Evolutionary conservation across 768 basidiomycete genomes (phyloP).

Genomic region (Lepiota subincarnata): DNA sequence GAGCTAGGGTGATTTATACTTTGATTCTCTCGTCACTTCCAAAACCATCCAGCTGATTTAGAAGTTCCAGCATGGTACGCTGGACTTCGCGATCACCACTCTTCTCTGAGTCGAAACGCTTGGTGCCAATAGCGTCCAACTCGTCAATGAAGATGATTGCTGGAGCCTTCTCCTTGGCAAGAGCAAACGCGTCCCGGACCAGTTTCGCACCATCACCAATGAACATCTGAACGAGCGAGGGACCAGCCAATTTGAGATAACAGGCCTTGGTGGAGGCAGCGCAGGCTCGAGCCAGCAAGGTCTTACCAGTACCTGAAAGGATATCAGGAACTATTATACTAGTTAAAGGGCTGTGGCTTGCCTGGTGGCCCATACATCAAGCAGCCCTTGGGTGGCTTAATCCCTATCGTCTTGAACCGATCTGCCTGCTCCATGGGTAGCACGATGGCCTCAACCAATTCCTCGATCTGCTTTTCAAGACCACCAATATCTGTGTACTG

Average conservation of each 20-base stretch:
- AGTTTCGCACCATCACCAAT: constrained; percentile 99
- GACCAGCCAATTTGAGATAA: constrained; percentile 96
- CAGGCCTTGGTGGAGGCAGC: constrained; percentile 98
- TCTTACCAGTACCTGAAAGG: constrained; percentile 83
- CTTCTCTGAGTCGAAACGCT: constrained; percentile 98
- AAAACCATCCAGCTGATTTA: constrained; percentile 98
- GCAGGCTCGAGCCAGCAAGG: constrained; percentile 94
- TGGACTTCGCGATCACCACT: constrained; percentile 99
- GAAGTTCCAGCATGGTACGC: constrained; percentile 97
- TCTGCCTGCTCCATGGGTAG: constrained; percentile 98
- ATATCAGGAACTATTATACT: constrained; percentile 8
- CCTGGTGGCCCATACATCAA: constrained; percentile 99
- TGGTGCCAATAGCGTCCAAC: constrained; percentile 97
- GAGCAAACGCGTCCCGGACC: constrained; percentile 95
- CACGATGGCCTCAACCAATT: constrained; percentile 96
- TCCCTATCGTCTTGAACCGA: constrained; percentile 97
- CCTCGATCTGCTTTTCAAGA: constrained; percentile 98
- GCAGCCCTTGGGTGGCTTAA: constrained; percentile 95
- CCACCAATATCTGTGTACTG: constrained; percentile 98
- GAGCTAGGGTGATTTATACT: constrained; percentile 36
- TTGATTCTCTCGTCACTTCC: constrained; percentile 97
- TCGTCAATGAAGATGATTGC: constrained; percentile 99
- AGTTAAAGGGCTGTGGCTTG: constrained; percentile 26
- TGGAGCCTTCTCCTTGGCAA: constrained; percentile 97
- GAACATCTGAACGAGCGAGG: constrained; percentile 99